phyloP scores from a whole-genome alignment of 2,329 filamentous ascomycete species.

The Pseudonectria foliicola region DNA sequence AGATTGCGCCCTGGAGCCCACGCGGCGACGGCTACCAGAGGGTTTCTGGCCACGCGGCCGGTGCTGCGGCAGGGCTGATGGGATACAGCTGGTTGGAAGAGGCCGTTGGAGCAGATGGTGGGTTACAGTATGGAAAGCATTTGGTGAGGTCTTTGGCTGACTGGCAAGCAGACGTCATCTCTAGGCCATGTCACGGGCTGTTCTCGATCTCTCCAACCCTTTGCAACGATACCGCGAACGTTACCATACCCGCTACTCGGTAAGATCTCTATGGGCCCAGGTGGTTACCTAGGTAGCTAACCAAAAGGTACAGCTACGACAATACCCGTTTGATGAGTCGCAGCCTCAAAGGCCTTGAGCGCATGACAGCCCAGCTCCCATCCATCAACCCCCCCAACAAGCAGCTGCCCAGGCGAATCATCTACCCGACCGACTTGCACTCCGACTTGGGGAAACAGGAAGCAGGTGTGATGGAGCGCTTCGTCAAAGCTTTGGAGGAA shows the following conservation, averaged over 20 bases:
- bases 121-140: constrained; percentile 6
- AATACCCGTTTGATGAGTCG: constrained; percentile 17
- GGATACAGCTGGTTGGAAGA: constrained; percentile 36
- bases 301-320: constrained; percentile 9
- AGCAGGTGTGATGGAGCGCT: constrained; percentile 9
- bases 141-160: constrained; percentile 9
- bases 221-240: constrained; percentile 6
- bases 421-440: constrained; percentile 21
- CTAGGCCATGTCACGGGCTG: constrained; percentile 19
- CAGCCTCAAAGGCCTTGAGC: constrained; percentile 19
- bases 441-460: constrained; percentile 3
- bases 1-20: constrained; percentile 35
- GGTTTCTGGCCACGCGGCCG: constrained; percentile 28
- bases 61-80: constrained; percentile 30
- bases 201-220: constrained; percentile 23
- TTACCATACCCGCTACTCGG: constrained; percentile 12
- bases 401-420: constrained; percentile 10
- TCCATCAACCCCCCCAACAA: constrained; percentile 1
- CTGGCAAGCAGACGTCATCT: constrained; percentile 13
- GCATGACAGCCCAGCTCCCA: constrained; percentile 11
- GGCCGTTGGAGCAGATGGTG: constrained; percentile 31
- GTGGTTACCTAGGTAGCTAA: not conserved
- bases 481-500: constrained; percentile 20
- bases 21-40: constrained; percentile 40
- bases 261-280: constrained; percentile 4